A percentile compares a stretch with the other conserved stretches of the same genome.
Evolutionary conservation across 202 grass and related monocot genomes (phyloP).

Genomic region (Elaeis oleifera): DNA sequence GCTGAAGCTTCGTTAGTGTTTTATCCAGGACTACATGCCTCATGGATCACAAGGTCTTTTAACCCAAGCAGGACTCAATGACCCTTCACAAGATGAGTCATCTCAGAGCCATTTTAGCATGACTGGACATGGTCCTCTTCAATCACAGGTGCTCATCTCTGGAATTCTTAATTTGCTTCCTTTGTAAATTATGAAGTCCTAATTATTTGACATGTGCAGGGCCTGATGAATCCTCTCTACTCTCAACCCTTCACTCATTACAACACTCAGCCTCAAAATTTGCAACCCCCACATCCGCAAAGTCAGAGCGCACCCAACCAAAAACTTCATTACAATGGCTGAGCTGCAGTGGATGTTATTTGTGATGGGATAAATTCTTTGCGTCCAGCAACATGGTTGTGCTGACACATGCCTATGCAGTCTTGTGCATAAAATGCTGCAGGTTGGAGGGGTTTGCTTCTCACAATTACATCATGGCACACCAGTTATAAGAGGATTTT

Average conservation of each 20-base stretch:
- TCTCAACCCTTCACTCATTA: conserved; percentile 84
- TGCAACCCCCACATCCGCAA: conserved; percentile 78
- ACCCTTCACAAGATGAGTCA: conserved; percentile 81
- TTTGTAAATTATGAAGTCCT: background rate
- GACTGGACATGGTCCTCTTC: conserved; percentile 48
- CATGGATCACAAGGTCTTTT: conserved; percentile 94
- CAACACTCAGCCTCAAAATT: conserved; percentile 81
- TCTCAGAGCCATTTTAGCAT: conserved; percentile 84
- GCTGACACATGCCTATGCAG: conserved; percentile 20
- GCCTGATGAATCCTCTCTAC: conserved; percentile 79
- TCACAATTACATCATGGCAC: conserved; percentile 34
- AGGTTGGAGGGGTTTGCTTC: conserved; percentile 34
- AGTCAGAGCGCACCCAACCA: conserved; percentile 20
- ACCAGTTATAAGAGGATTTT: conserved; percentile 11
- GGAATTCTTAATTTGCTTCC: conserved; percentile 3
- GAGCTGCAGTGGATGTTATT: conserved; percentile 39
- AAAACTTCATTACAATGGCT: conserved; percentile 40
- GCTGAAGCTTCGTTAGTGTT: too few relatives aligned
- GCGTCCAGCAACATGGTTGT: conserved; percentile 52
- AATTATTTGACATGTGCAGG: conserved; percentile 34
- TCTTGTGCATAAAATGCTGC: conserved; percentile 14
- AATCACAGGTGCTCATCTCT: conserved; percentile 64
- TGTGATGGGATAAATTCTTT: conserved; percentile 49
- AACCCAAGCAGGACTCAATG: conserved; percentile 82
- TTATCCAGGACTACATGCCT: conserved; percentile 72